Base-by-base conservation (phyloP, 129 eudicot species). In the Rutidosis leptorrhynchoides region DNA sequence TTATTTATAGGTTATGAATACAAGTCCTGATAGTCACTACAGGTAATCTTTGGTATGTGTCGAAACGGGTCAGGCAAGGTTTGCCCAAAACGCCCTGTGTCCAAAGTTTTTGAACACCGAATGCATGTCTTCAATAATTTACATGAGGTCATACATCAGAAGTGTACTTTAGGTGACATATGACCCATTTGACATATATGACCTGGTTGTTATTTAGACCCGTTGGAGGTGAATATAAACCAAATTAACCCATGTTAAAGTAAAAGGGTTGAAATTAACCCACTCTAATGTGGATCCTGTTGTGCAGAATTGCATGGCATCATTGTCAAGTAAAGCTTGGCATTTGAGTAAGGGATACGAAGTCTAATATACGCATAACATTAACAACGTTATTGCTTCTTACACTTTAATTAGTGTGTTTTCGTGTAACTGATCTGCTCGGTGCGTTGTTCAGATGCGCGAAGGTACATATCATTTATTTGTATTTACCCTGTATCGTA, bases 261-360 rank as follows among this genome's bases (percentile, higher is more conserved):
- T 37, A 40, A 12, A 40, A 10, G 46, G 1, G 46, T 12, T 40
- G 0, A 14, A 64, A 37, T 11, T 46, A n/a, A n/a, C n/a, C n/a
- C 60, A 49, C 62, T 69, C 71, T 81, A 59, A 75, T 77, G 61
- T 65, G 64, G 40, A 60, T 12, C 53, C 33, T 51, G 65, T 72
- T 75, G 35, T 67, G 27, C 84, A 93, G 98, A 92, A 93, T 83
- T 93, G 96, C 82, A 78, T 37, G 64, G 63, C 77, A n/a, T 72
- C 89, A 81, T 77, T 93, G 30, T 80, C 98, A 32, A 77, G 83
- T 21, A 86, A 86, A 77, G 86, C 89, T 33, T 93, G 98, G 96
- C 89, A 79, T 78, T 81, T 93, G 84, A 81, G 82, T 68, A 89
- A 83, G 69, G 96, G n/a, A n/a, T n/a, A n/a, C n/a, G n/a, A n/a